A percentile compares a stretch with the other conserved stretches of the same genome.
Evolutionary conservation across 1,284 basidiomycete species (phyloP).

Genomic region (Sphagnurus paluster): DNA sequence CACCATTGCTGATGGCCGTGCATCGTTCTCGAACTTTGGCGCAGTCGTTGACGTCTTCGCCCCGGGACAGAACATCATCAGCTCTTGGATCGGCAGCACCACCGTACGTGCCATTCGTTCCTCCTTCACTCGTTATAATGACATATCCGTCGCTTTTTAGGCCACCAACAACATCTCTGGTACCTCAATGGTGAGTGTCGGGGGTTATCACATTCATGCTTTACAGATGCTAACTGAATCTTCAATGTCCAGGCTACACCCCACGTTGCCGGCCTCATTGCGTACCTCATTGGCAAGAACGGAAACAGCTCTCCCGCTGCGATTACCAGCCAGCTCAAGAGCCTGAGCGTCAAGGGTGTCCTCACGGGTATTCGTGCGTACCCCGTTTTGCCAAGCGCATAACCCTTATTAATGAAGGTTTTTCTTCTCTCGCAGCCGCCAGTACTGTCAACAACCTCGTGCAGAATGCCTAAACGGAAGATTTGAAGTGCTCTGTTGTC

Average conservation of each 20-base stretch:
- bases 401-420: not conserved
- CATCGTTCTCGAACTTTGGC: conserved; percentile 36
- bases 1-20: conserved; percentile 48
- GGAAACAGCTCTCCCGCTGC: conserved; percentile 27
- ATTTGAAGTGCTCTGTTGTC: too few species aligned
- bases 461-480: too few species aligned
- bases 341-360: conserved; percentile 20
- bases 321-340: conserved; percentile 19
- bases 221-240: not conserved
- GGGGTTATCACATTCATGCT: not conserved
- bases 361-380: conserved; percentile 28
- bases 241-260: conserved; percentile 5
- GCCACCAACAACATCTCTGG: conserved; percentile 66
- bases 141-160: conserved; percentile 65
- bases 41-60: conserved; percentile 35
- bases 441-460: conserved; percentile 24
- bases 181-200: conserved; percentile 54
- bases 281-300: conserved; percentile 25
- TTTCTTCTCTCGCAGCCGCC: conserved; percentile 18
- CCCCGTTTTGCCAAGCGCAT: conserved; percentile 1
- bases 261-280: conserved; percentile 32
- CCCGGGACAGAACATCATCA: conserved; percentile 34
- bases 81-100: conserved; percentile 29
- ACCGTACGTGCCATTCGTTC: conserved; percentile 60
- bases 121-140: conserved; percentile 60